These are phyloP conservation scores for Ophiocordyceps polyrhachis-furcata DNA, from an alignment of 2,329 filamentous ascomycete species.

Conservation along the genomic window DNA sequence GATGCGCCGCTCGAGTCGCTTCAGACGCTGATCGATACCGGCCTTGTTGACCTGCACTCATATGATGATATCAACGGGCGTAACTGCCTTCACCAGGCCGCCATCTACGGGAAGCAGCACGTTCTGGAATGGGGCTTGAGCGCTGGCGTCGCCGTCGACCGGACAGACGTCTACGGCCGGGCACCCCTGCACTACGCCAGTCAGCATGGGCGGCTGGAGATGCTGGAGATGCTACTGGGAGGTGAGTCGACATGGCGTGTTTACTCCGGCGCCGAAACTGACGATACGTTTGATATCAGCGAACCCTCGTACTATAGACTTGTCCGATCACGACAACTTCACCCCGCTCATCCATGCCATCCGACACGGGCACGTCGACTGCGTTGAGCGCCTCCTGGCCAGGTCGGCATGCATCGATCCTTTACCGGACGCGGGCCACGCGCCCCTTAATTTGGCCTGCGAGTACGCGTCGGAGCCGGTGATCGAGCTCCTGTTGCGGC, in stretches of 20 bases:
- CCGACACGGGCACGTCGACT: slow-evolving; percentile 66
- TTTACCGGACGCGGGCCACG: slow-evolving; percentile 71
- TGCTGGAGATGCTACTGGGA: slow-evolving; percentile 56
- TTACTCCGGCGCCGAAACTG: neutral
- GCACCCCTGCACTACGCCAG: slow-evolving; percentile 91
- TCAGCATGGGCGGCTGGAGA: slow-evolving; percentile 76
- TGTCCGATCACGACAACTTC: slow-evolving; percentile 92
- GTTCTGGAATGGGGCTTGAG: slow-evolving; percentile 62
- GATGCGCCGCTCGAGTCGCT: slow-evolving; percentile 66
- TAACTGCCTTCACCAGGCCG: slow-evolving; percentile 91
- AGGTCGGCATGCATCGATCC: slow-evolving; percentile 75
- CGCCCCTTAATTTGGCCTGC: slow-evolving; percentile 85
- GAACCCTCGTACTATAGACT: slow-evolving; percentile 58
- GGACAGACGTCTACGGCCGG: slow-evolving; percentile 83
- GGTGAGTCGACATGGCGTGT: slow-evolving; percentile 21
- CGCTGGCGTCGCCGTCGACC: slow-evolving; percentile 55
- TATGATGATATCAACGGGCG: slow-evolving; percentile 96
- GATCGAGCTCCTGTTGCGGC: slow-evolving; percentile 65
- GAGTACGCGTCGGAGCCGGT: slow-evolving; percentile 78
- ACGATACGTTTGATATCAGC: slow-evolving; percentile 17
- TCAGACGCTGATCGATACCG: slow-evolving; percentile 58
- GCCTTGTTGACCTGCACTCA: slow-evolving; percentile 72
- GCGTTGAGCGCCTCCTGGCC: slow-evolving; percentile 59
- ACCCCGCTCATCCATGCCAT: slow-evolving; percentile 91
- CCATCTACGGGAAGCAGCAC: slow-evolving; percentile 72